phyloP scores from a whole-genome alignment of 2,329 filamentous ascomycete genomes.

The Nigrospora oryzae region DNA sequence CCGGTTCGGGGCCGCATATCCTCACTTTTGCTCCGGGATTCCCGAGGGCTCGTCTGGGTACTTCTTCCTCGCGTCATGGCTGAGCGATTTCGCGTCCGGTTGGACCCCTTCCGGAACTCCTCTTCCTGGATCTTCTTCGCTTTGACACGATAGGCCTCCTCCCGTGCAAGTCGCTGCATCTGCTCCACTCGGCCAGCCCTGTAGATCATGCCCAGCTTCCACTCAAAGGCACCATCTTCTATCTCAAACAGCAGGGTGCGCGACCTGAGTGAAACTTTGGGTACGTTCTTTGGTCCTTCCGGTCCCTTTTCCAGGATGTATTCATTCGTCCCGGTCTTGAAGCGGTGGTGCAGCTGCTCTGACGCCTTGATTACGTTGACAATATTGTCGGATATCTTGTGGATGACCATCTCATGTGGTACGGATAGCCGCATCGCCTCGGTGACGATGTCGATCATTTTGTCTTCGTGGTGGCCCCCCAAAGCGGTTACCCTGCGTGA shows the following conservation, averaged over 20 bases:
- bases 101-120: conserved; percentile 44
- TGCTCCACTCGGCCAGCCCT: conserved; percentile 83
- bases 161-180: conserved; percentile 77
- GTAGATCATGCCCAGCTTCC: conserved; percentile 93
- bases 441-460: conserved; percentile 72
- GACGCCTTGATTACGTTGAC: conserved; percentile 81
- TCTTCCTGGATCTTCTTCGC: conserved; percentile 75
- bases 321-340: conserved; percentile 78
- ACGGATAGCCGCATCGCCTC: conserved; percentile 84
- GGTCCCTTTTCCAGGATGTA: conserved; percentile 82
- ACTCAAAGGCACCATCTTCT: conserved; percentile 94
- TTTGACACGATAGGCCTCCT: conserved; percentile 85
- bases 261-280: conserved; percentile 74
- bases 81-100: conserved; percentile 47
- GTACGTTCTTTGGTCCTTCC: conserved; percentile 77
- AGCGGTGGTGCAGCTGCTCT: conserved; percentile 87
- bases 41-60: conserved; percentile 20
- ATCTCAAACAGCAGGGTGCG: conserved; percentile 83
- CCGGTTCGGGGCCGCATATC: conserved; percentile 30
- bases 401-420: conserved; percentile 83
- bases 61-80: conserved; percentile 31
- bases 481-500: conserved; percentile 58
- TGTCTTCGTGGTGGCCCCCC: conserved; percentile 59
- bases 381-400: conserved; percentile 88
- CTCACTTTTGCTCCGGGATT: conserved; percentile 46